Evolutionary conservation across 345 rosid genomes (phyloP), one percentile per base, ranked within the genome.

Genomic region (Ceriops zippeliana): DNA sequence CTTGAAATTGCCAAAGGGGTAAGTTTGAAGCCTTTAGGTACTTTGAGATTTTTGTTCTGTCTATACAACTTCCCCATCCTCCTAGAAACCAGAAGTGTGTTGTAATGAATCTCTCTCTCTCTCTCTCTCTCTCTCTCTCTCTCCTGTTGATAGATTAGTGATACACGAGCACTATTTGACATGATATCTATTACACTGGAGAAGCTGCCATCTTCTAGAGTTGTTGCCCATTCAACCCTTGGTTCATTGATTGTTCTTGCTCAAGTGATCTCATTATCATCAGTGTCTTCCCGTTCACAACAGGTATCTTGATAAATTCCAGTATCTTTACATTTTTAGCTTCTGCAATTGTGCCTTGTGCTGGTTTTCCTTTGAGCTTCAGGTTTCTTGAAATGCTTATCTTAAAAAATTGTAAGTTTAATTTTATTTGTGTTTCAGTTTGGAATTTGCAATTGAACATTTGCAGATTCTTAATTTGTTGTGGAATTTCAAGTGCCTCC

Each of bases 1-100:
- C 86, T 87, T 54, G 98, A 95, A 79, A 86, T 90, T 72, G 90
- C 93, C 38, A 90, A 82, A 80, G 96, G 99, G 84, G 93, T 90
- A 86, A 73, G 62, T 31, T 68, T 22, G 51, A 64, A 61, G 30
- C 31, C 24, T 62, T 60, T 67, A 28, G 69, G 10, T 20, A 38
- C 26, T 63, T 2, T 63, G 20, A 53, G 6, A 16, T 69, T 71
- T 67, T 71, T 67, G 16, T 68, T 26, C 58, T 72, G 31, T 69
- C 20, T 62, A 15, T 2, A 28, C 59, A 56, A 24, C 26, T 21
- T 2, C 59, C 59, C 31, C 28, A 11, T 56, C 22, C 16, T 16
- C 59, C 5, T 56, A 24, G 5, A 24, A 56, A 24, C 28, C 7
- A 56, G 31, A 21, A 21, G 13, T 24, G 16, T 20, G 16, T 56